Conservation (phyloP, 192 early-diverging fungal genomes). For the Pilobolus umbonatus region DNA sequence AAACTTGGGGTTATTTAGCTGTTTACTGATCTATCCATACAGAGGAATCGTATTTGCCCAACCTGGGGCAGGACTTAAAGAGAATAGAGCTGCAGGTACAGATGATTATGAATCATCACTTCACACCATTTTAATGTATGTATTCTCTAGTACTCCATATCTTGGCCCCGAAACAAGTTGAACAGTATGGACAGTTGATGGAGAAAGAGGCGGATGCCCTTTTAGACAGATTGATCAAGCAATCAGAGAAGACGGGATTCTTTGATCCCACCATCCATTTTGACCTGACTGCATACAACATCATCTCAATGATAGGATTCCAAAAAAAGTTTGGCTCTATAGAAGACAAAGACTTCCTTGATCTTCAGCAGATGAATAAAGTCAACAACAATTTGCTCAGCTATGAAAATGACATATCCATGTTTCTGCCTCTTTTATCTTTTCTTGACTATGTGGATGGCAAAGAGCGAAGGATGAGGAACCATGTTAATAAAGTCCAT, state of each 20-base stretch:
- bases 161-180: constrained; percentile 7
- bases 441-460: neutral
- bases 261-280: neutral
- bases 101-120: too few relatives aligned
- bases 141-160: neutral
- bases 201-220: neutral
- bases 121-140: neutral
- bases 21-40: neutral
- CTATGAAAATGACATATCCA: neutral
- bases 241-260: neutral
- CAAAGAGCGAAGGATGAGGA: neutral
- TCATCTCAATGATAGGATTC: neutral
- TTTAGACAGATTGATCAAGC: neutral
- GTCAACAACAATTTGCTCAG: neutral
- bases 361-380: neutral
- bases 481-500: neutral
- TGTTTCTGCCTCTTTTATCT: neutral
- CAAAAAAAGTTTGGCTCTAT: neutral
- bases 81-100: constrained; percentile 1
- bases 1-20: neutral
- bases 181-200: neutral
- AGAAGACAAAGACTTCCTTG: neutral
- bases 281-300: neutral
- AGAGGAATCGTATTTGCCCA: constrained; percentile 5
- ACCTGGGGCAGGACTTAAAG: neutral